Evolutionary conservation across 2,329 filamentous ascomycete species (phyloP).

Genomic region (Ilyonectria destructans): DNA sequence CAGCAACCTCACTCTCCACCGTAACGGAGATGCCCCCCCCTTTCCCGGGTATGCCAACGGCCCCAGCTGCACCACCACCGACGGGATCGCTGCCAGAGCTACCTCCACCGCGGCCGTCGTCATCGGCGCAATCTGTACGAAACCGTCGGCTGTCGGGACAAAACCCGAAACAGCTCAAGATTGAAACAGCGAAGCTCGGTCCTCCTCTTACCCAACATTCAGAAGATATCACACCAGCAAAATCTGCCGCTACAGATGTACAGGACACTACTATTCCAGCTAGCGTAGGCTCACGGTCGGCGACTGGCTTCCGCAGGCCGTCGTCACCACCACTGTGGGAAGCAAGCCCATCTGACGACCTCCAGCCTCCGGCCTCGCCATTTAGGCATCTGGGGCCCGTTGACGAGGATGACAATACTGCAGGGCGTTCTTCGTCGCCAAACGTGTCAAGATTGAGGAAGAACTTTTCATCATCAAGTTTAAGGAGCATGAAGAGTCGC

Average conservation of each 20-base stretch:
- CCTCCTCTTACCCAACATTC: conserved; percentile 40
- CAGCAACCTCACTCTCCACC: conserved; percentile 69
- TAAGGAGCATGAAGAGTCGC: conserved; percentile 81
- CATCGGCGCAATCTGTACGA: conserved; percentile 72
- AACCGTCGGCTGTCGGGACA: conserved; percentile 86
- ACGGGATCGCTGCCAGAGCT: conserved; percentile 64
- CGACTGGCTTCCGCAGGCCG: conserved; percentile 36
- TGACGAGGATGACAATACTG: conserved; percentile 57
- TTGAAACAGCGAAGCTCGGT: conserved; percentile 76
- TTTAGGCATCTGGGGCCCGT: conserved; percentile 53
- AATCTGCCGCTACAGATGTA: conserved; percentile 31
- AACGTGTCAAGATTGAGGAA: conserved; percentile 69
- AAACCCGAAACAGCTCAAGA: conserved; percentile 87
- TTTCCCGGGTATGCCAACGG: conserved; percentile 38
- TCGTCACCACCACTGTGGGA: conserved; percentile 50
- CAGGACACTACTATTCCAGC: conserved; percentile 27
- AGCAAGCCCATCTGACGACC: conserved; percentile 49
- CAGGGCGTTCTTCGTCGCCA: conserved; percentile 69
- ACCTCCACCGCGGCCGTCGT: conserved; percentile 54
- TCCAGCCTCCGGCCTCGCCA: conserved; percentile 49
- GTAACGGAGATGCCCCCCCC: conserved; percentile 73
- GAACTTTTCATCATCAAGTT: conserved; percentile 80
- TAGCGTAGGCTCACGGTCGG: conserved; percentile 27
- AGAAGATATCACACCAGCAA: conserved; percentile 32
- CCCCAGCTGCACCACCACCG: conserved; percentile 64